Percentiles rank a stretch among this genome's conserved stretches.
These are phyloP conservation scores for Nowakowskiella sp. DNA, from an alignment of 192 early-diverging fungal species.

Conservation along the genomic window DNA sequence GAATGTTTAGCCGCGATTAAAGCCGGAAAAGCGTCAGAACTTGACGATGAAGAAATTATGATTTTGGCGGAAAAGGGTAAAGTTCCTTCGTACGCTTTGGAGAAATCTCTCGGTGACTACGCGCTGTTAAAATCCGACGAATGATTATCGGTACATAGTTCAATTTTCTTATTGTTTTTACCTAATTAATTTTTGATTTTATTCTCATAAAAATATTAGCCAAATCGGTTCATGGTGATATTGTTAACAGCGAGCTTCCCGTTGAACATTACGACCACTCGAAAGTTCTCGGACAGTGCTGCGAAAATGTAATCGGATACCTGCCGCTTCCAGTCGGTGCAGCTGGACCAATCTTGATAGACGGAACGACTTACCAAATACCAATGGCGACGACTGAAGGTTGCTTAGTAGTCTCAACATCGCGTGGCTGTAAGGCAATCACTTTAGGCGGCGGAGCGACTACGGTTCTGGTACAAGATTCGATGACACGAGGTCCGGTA, in stretches of 20 bases:
- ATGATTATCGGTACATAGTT: constrained; percentile 50
- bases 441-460: constrained; percentile 75
- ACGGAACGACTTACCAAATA: constrained; percentile 71
- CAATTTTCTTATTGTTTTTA: constrained; percentile 4
- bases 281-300: constrained; percentile 84
- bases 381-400: constrained; percentile 98
- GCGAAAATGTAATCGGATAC: constrained; percentile 93
- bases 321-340: constrained; percentile 88
- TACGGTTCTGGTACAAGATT: constrained; percentile 71
- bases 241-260: constrained; percentile 52
- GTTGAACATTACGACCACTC: constrained; percentile 81
- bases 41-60: constrained; percentile 72
- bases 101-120: constrained; percentile 70
- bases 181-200: too few species aligned
- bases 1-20: constrained; percentile 23
- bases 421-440: constrained; percentile 92
- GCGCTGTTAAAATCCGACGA: constrained; percentile 80
- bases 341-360: constrained; percentile 78
- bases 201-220: too few species aligned
- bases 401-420: constrained; percentile 77
- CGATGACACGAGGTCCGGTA: constrained; percentile 90
- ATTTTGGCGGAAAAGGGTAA: constrained; percentile 61
- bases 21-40: constrained; percentile 7
- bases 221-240: constrained; percentile 8
- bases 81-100: constrained; percentile 79